Conservation (phyloP, 768 basidiomycete species). For the Tremella fuciformis region DNA sequence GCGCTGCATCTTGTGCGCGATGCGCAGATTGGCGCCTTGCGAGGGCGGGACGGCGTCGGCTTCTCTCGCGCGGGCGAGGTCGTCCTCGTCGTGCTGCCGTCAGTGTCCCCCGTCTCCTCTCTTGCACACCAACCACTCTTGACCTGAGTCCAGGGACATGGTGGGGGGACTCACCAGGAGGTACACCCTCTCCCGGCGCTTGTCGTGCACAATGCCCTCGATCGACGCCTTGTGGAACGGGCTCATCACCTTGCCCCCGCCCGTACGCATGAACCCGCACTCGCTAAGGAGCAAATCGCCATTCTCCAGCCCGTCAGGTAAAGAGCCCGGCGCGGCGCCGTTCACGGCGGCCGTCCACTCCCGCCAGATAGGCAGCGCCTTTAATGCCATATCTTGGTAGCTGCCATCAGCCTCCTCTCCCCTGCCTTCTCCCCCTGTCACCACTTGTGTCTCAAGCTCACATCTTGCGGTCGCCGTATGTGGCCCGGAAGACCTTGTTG, state of each 20-base stretch:
- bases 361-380: slow-evolving; percentile 12
- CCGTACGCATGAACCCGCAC: slow-evolving; percentile 19
- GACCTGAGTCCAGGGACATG: too few relatives aligned
- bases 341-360: slow-evolving; percentile 17
- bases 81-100: slow-evolving; percentile 13
- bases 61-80: slow-evolving; percentile 7
- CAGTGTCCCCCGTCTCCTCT: too few relatives aligned
- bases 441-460: slow-evolving; percentile 5
- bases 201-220: slow-evolving; percentile 8
- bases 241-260: slow-evolving; percentile 9
- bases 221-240: slow-evolving; percentile 6
- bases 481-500: slow-evolving; percentile 24
- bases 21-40: slow-evolving; percentile 6
- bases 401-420: not conserved
- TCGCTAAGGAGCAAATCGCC: slow-evolving; percentile 8
- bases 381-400: slow-evolving; percentile 22
- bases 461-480: slow-evolving; percentile 12
- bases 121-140: too few relatives aligned
- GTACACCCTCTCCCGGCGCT: slow-evolving; percentile 5
- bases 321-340: not conserved
- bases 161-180: slow-evolving; percentile 9
- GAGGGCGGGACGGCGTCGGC: slow-evolving; percentile 8
- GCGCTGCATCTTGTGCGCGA: slow-evolving; percentile 19
- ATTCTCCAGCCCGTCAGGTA: slow-evolving; percentile 12
- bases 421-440: slow-evolving; percentile 1